Base-by-base conservation (phyloP, 2,329 filamentous ascomycete genomes). In the Kalmusia sp. region DNA sequence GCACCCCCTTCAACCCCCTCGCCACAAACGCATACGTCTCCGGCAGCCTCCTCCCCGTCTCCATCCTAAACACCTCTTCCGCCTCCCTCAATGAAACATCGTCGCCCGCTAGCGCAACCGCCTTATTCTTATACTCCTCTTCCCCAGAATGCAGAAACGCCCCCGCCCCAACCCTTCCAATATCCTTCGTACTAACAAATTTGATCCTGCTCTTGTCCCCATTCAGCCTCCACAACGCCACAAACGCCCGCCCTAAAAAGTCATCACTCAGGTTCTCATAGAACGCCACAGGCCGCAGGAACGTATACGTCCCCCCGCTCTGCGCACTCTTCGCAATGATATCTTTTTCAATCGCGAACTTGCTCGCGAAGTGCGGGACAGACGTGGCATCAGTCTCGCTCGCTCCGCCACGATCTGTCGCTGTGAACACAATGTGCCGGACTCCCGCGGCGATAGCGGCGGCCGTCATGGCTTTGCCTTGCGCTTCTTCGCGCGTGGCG, bases 31-130 rank as follows among this genome's bases (percentile, higher is more conserved):
- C 45, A 30, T 73, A 82, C 2, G 74, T 76, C 30, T 57, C 65
- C 0, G 79, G 79, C 17, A 82, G 56, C 3, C 69, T 62, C 40
- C 72, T 60, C 0, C 80, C 80, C 0, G 76, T 78, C 43, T 71
- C 73, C 28, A 75, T 58, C 65, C 75, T 70, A 58, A 82, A 83
- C 7, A 76, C 69, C 14, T 64, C 55, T 12, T 68, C 67, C 9
- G 77, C 74, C 27, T 80, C 64, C 0, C 62, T 59, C 24, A 73
- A 75, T 0, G 76, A 79, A 33, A 84, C 57, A 19, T 81, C 77
- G 46, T 82, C 81, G 1, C 81, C 80, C 0, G 81, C 81, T 8
- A 84, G 54, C 6, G 77, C 76, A 22, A 82, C 66, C 2, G 65
- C 69, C 45, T 67, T 66, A 19, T 77, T 73, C 12, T 68, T 68